These are phyloP conservation scores for Aureobasidium pullulans DNA, from an alignment of 2,329 filamentous ascomycete genomes.

Conservation along the genomic window DNA sequence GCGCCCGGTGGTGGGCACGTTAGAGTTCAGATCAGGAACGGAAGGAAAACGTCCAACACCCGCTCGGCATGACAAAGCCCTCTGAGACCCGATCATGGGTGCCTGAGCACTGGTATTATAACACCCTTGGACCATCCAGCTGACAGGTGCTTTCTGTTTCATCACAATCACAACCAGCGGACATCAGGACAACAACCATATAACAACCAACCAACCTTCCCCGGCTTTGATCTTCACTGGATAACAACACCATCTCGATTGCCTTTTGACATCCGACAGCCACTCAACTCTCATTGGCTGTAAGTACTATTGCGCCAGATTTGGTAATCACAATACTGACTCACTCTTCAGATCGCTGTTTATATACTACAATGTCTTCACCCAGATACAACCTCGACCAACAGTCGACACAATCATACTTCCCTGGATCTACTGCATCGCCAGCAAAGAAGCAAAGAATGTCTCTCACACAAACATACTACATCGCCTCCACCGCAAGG, in stretches of 20 bases:
- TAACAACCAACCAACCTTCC: background rate
- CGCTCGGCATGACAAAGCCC: slow-evolving; percentile 9
- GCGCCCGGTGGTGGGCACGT: background rate
- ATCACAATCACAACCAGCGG: slow-evolving; percentile 13
- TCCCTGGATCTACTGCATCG: slow-evolving; percentile 37
- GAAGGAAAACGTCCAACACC: slow-evolving; percentile 7
- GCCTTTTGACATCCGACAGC: background rate
- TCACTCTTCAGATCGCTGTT: slow-evolving; percentile 8
- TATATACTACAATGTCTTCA: slow-evolving; percentile 36
- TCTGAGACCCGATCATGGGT: slow-evolving; percentile 3
- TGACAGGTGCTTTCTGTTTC: slow-evolving; percentile 11
- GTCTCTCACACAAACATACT: slow-evolving; percentile 98
- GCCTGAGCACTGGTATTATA: slow-evolving; percentile 13
- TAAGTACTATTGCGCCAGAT: slow-evolving; percentile 9
- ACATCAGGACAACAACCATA: background rate
- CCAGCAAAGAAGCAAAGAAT: slow-evolving; percentile 67
- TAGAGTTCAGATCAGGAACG: slow-evolving; percentile 8
- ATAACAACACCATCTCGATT: background rate
- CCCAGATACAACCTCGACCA: slow-evolving; percentile 30
- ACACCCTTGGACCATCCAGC: slow-evolving; percentile 5
- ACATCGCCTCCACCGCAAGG: slow-evolving; percentile 91
- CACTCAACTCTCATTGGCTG: slow-evolving; percentile 11
- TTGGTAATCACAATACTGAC: slow-evolving; percentile 14
- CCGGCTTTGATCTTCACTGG: background rate
- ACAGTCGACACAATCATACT: slow-evolving; percentile 31